Percentiles rank a stretch among this genome's conserved stretches.
phyloP scores from a whole-genome alignment of 345 rosid species.

The Aegle marmelos region DNA sequence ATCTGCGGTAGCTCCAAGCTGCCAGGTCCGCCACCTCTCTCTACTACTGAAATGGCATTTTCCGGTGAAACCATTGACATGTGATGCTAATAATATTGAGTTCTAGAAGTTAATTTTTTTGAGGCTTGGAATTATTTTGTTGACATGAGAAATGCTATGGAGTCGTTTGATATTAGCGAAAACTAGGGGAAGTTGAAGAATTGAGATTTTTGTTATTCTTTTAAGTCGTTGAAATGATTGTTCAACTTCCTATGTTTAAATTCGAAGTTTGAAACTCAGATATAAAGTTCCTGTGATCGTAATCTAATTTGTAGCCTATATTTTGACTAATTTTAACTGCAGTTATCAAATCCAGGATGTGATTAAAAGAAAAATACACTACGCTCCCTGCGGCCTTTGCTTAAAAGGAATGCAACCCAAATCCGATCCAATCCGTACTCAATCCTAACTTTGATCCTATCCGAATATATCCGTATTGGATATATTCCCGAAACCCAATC shows the following conservation, averaged over 20 bases:
- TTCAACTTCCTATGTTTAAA: not conserved
- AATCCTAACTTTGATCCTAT: too few relatives aligned
- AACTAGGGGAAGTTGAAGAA: not conserved
- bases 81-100: constrained; percentile 52
- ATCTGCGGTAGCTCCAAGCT: too few relatives aligned
- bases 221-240: not conserved
- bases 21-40: too few relatives aligned
- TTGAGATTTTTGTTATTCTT: not conserved
- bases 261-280: not conserved
- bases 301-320: not conserved
- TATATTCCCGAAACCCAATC: too few relatives aligned
- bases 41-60: constrained; percentile 31
- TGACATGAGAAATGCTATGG: constrained; percentile 75
- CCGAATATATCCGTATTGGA: too few relatives aligned
- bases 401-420: too few relatives aligned
- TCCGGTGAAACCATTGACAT: constrained; percentile 53
- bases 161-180: constrained; percentile 23
- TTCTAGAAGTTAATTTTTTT: constrained; percentile 53
- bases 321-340: not conserved
- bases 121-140: constrained; percentile 42
- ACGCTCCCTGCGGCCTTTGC: too few relatives aligned
- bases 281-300: not conserved
- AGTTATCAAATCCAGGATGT: not conserved
- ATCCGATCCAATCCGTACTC: too few relatives aligned
- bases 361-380: not conserved